Base-by-base conservation (phyloP, 192 early-diverging fungal species). In the Coemansia sp. region DNA sequence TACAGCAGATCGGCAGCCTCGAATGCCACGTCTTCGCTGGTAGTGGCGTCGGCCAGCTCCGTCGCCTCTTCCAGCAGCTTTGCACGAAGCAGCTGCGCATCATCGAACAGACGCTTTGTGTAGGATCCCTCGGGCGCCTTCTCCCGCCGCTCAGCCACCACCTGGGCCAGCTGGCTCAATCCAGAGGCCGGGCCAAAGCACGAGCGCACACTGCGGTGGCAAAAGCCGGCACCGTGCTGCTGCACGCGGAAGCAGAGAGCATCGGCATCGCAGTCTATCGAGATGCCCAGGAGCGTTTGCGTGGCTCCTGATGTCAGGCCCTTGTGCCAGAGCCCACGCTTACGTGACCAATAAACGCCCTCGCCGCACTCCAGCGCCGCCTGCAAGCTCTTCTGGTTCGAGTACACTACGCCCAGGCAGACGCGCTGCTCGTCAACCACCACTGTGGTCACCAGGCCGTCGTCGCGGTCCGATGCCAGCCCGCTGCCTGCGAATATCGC, bases 51-150 rank as follows among this genome's bases (percentile, higher is more conserved):
- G 48, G 90, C 92, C 26, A 99, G 65, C 70, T 97, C 96, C 9
- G 87, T 81, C 1, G 96, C 96, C 73, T 97, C 94, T 67, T 99
- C 96, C 75, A 93, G 82, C 56, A 99, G 90, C 82, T 99, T 99
- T 53, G 94, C 84, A 46, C 83, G 73, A 26, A 99, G 82, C 30
- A 99, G 69, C 23, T 72, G 76, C 16, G 84, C 68, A 62, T 96
- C 92, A 35, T 86, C 79, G 63, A 97, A 99, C 41, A 99, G 79
- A 1, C 91, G 84, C 20, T 80, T 72, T 26, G 94, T 97, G 72
- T 96, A 99, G 11, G 93, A 94, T n/a, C 92, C 93, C 44, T 72
- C 78, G 0, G 94, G 93, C 4, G 95, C 90, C 33, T 63, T 78
- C 12, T 56, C 52, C 50, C 87, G 89, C 55, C 94, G 87, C 39